These are phyloP conservation scores for Eucalyptus brandiana DNA, from an alignment of 345 rosid genomes.

Conservation along the genomic window DNA sequence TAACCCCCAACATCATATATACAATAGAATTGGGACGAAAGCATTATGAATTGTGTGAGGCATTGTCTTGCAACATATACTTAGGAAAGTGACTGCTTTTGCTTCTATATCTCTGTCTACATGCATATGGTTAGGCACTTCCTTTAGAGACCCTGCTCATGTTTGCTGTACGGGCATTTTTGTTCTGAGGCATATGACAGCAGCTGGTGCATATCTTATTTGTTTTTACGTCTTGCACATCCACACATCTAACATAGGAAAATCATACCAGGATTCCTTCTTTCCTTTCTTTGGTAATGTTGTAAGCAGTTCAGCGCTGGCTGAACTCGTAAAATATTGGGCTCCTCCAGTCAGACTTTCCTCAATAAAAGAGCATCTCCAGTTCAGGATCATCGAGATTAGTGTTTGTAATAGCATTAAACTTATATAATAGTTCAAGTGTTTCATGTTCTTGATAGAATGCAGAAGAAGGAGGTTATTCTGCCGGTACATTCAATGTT, in stretches of 20 bases:
- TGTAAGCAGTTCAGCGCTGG: conserved; percentile 58
- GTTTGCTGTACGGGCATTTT: too few species aligned
- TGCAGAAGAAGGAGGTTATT: conserved; percentile 78
- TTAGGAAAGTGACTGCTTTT: too few species aligned
- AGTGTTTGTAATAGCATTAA: neutral
- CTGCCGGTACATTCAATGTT: conserved; percentile 87
- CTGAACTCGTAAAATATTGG: conserved; percentile 78
- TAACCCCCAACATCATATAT: too few species aligned
- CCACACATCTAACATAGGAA: neutral
- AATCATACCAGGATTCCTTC: neutral
- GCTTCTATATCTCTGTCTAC: too few species aligned
- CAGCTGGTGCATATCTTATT: neutral
- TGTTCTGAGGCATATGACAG: too few species aligned
- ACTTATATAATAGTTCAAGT: neutral
- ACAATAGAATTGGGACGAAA: too few species aligned
- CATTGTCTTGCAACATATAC: too few species aligned
- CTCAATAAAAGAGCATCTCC: conserved; percentile 58
- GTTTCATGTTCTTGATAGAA: conserved; percentile 16
- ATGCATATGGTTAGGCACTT: too few species aligned
- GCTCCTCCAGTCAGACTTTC: conserved; percentile 45
- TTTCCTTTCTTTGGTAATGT: conserved; percentile 50
- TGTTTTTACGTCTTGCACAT: neutral
- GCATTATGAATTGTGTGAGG: too few species aligned
- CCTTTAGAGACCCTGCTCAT: too few species aligned
- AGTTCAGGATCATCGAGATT: conserved; percentile 19